Percentiles rank a stretch among this genome's conserved stretches.
Evolutionary conservation across 2,329 filamentous ascomycete species (phyloP).

Genomic region (Aureobasidium namibiae): DNA sequence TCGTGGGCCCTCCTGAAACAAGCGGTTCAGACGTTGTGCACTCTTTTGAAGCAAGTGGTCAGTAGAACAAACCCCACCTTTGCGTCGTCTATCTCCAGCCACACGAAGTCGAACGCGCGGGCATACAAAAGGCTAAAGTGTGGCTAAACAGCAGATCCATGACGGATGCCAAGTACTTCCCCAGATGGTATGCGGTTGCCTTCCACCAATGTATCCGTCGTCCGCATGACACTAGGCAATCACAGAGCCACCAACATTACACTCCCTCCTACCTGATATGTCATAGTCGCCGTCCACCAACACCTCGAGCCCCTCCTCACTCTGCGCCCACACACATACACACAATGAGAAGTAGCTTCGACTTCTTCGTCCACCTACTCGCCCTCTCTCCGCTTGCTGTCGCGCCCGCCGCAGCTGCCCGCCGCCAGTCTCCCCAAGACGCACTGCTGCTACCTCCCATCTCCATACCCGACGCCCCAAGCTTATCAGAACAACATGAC

Average conservation of each 20-base stretch:
- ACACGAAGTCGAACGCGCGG: too few relatives aligned
- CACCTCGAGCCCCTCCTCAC: not conserved
- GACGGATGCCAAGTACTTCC: conserved; percentile 1
- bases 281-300: not conserved
- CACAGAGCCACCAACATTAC: not conserved
- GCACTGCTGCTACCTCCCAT: conserved; percentile 15
- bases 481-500: conserved; percentile 12
- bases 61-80: not conserved
- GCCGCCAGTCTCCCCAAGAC: conserved; percentile 10
- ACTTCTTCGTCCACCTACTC: conserved; percentile 1
- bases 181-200: not conserved
- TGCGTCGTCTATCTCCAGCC: not conserved
- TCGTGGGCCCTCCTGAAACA: not conserved
- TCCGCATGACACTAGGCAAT: not conserved
- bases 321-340: not conserved
- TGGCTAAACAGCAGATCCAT: too few relatives aligned
- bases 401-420: conserved; percentile 3
- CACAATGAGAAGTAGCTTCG: conserved; percentile 10
- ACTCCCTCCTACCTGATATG: too few relatives aligned
- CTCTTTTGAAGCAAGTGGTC: not conserved
- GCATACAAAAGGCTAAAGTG: too few relatives aligned
- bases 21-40: not conserved
- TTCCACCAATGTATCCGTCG: not conserved
- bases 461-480: not conserved
- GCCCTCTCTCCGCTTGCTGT: conserved; percentile 9